Base-by-base conservation (phyloP, 2,329 filamentous ascomycete species). In the Ascochyta koolunga region DNA sequence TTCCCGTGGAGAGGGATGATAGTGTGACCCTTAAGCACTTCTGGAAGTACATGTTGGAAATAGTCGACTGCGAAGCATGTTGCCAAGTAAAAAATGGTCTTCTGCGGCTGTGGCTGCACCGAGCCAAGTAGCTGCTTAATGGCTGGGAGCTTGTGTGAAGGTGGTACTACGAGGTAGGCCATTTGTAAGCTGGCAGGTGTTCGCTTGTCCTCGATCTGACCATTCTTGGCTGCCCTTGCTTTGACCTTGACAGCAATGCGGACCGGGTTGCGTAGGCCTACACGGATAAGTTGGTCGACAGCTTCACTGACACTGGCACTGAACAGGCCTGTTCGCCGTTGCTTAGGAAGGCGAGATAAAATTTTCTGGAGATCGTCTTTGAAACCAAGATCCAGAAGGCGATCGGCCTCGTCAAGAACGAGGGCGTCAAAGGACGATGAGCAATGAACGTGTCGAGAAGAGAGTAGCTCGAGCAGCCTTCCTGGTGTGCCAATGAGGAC, bases 21-120 rank as follows among this genome's bases (percentile, higher is more conserved):
- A 0, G 84, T 79, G 66, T 91, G 90, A 1, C 82, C 67, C 1
- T 89, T 89, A 0, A 99, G 78, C 5, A 97, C 77, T 2, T 82
- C 76, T 0, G 90, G 89, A 1, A 99, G 80, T 5, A 96, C 80
- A 62, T 91, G 84, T 56, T 93, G 87, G 72, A 96, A 96, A 76
- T 98, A 98, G 74, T 98, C 93, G 56, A 99, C 95, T 0, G 90
- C 90, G 27, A 92, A 93, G 72, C 95, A 97, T 2, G 93, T 97
- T 0, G 93, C 96, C 19, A 98, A 82, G 71, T 97, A 99, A 47
- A 97, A 82, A 48, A 99, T 97, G 27, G 87, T 89, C 68, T 93
- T 92, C 60, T 93, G 87, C 0, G 93, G 93, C 4, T 81, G 83
- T 0, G 90, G 84, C n/a, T 89, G 81, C 19, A 96, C 75, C 13